A percentile compares a stretch with the other conserved stretches of the same genome.
These are phyloP conservation scores for Neurospora sublineolata DNA, from an alignment of 495 filamentous ascomycete species.

Conservation along the genomic window DNA sequence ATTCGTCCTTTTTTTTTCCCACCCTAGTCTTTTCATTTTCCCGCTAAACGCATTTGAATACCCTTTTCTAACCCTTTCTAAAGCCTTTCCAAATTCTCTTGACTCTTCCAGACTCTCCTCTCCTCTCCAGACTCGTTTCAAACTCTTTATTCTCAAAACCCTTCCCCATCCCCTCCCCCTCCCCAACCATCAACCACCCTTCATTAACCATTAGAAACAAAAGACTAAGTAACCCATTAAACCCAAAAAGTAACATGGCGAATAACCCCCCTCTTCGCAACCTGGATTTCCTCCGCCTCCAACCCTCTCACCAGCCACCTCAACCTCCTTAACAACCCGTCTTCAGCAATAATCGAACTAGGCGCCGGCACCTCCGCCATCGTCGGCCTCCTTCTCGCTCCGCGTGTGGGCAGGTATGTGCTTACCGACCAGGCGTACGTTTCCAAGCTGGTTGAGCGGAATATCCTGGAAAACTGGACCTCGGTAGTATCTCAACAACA, in stretches of 20 bases:
- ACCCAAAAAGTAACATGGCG: conserved; percentile 66
- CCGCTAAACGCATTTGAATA: neutral
- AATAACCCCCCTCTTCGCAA: conserved; percentile 74
- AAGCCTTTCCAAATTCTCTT: neutral
- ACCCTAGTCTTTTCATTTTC: neutral
- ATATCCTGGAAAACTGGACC: conserved; percentile 52
- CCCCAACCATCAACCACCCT: too few species aligned
- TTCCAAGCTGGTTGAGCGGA: conserved; percentile 57
- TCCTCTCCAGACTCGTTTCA: neutral
- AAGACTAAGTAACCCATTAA: neutral
- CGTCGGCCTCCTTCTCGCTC: conserved; percentile 53
- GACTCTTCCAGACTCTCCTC: too few species aligned
- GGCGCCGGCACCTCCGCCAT: conserved; percentile 80
- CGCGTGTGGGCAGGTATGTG: conserved; percentile 52
- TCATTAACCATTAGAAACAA: neutral
- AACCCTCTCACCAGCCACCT: conserved; percentile 53
- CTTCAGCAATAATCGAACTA: conserved; percentile 58
- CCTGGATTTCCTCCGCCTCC: conserved; percentile 56
- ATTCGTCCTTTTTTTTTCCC: too few species aligned
- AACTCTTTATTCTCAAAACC: neutral
- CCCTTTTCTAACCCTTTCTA: neutral
- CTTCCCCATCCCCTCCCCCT: neutral
- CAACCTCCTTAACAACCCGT: conserved; percentile 31
- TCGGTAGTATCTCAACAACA: neutral
- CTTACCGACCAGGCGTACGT: conserved; percentile 88